These are phyloP conservation scores for Gracilaria domingensis DNA, from an alignment of 23 red algal species.

Conservation along the genomic window DNA sequence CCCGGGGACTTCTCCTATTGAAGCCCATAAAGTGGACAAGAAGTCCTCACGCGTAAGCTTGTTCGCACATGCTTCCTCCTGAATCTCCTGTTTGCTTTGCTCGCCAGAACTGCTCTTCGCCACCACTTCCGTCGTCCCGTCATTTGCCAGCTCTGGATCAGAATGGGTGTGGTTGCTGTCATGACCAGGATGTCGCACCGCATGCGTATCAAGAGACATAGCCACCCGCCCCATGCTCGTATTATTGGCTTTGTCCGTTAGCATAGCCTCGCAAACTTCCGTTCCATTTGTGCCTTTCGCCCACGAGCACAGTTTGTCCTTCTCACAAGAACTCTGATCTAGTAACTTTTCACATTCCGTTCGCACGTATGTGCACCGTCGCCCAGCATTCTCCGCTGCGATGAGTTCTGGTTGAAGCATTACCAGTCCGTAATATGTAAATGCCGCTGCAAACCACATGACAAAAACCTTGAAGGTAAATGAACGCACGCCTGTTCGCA, in stretches of 20 bases:
- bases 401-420: constrained; percentile 72
- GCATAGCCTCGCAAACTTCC: neutral
- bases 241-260: neutral
- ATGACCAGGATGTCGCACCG: neutral
- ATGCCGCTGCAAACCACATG: constrained; percentile 56
- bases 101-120: constrained; percentile 4
- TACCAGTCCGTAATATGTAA: constrained; percentile 59
- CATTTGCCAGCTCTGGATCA: neutral
- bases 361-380: constrained; percentile 37
- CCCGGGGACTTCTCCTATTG: constrained; percentile 65
- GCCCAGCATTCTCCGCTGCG: constrained; percentile 32
- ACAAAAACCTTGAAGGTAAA: constrained; percentile 50
- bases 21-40: constrained; percentile 46
- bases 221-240: neutral
- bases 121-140: neutral
- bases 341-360: constrained; percentile 19
- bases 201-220: neutral
- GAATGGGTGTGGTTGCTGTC: neutral
- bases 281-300: constrained; percentile 7
- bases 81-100: neutral
- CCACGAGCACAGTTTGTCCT: constrained; percentile 40
- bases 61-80: constrained; percentile 17
- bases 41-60: constrained; percentile 51
- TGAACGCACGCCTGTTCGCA: constrained; percentile 33
- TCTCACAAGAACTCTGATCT: neutral